Percentiles rank a stretch among this genome's conserved stretches.
These are phyloP conservation scores for Arabidopsis suecica DNA, from an alignment of 345 rosid species.

Conservation along the genomic window DNA sequence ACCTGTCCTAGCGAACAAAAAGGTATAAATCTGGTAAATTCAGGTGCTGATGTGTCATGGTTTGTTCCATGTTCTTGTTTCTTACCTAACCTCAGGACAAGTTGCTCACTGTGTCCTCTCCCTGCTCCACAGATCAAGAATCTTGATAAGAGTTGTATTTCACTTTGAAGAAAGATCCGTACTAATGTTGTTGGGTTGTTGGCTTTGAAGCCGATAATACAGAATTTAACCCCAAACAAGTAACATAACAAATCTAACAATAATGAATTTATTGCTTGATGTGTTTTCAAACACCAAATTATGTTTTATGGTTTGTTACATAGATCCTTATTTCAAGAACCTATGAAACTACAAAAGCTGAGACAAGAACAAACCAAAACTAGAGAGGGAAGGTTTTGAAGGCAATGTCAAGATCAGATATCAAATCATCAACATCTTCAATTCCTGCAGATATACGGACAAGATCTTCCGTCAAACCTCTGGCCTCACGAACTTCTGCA, in stretches of 20 bases:
- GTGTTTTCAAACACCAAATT: background rate
- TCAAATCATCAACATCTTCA: conserved; percentile 89
- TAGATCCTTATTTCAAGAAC: conserved; percentile 27
- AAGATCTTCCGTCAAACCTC: conserved; percentile 94
- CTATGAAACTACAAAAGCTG: conserved; percentile 18
- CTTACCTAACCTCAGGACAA: conserved; percentile 41
- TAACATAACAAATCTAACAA: conserved; percentile 12
- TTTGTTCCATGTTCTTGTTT: conserved; percentile 41
- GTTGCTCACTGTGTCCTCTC: conserved; percentile 18
- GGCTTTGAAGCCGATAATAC: conserved; percentile 11
- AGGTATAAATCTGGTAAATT: conserved; percentile 35
- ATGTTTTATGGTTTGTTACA: conserved; percentile 28
- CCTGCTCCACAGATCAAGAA: background rate
- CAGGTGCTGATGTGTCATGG: conserved; percentile 29
- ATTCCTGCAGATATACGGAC: conserved; percentile 89
- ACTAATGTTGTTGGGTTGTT: background rate
- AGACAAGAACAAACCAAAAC: background rate
- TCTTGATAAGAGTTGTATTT: conserved; percentile 1
- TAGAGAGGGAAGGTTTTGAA: conserved; percentile 66
- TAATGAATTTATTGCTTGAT: conserved; percentile 13
- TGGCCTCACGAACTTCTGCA: conserved; percentile 73
- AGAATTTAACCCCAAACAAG: background rate
- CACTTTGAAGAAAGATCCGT: conserved; percentile 14
- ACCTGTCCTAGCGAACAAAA: conserved; percentile 13
- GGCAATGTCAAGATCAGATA: conserved; percentile 80